Percentiles rank a stretch among this genome's conserved stretches.
These are phyloP conservation scores for Trichosporon sp. DNA, from an alignment of 1,284 basidiomycete genomes.

Conservation along the genomic window DNA sequence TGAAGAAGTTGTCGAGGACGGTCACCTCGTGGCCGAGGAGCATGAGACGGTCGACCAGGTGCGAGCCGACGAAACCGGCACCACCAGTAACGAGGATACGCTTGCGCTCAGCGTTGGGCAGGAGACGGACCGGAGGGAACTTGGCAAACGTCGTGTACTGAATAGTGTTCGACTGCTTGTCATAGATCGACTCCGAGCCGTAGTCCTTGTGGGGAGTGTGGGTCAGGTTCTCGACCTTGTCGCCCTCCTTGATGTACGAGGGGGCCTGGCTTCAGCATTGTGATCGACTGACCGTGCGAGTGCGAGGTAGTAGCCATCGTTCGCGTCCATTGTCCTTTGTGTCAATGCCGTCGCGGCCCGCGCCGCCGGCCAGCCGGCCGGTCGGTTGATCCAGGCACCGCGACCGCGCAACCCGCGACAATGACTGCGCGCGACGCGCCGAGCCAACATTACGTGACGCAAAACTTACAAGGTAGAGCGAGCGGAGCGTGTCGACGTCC, in stretches of 20 bases:
- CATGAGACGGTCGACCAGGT: slow-evolving; percentile 95
- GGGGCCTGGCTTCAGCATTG: slow-evolving; percentile 28
- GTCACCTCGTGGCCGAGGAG: slow-evolving; percentile 95
- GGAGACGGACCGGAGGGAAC: slow-evolving; percentile 83
- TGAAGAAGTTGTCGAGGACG: slow-evolving; percentile 97
- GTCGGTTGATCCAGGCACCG: too few relatives aligned
- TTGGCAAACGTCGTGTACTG: slow-evolving; percentile 84
- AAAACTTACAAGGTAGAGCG: slow-evolving; percentile 73
- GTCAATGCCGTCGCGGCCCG: not conserved
- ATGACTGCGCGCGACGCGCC: not conserved
- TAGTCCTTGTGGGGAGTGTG: slow-evolving; percentile 50
- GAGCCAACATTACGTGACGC: not conserved
- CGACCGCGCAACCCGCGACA: too few relatives aligned
- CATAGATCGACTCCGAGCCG: slow-evolving; percentile 76
- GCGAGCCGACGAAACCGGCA: slow-evolving; percentile 95
- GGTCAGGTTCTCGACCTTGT: slow-evolving; percentile 55
- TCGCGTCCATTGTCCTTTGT: too few relatives aligned
- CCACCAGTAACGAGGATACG: slow-evolving; percentile 85
- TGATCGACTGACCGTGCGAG: too few relatives aligned
- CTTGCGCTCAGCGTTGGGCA: slow-evolving; percentile 71
- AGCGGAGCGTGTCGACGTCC: slow-evolving; percentile 67
- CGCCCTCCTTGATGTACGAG: slow-evolving; percentile 51
- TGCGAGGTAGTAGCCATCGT: too few relatives aligned
- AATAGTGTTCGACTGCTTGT: slow-evolving; percentile 69
- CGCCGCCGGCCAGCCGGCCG: too few relatives aligned